Conservation (phyloP, 108 stramenopile genomes). For the Bacterosira constricta region DNA sequence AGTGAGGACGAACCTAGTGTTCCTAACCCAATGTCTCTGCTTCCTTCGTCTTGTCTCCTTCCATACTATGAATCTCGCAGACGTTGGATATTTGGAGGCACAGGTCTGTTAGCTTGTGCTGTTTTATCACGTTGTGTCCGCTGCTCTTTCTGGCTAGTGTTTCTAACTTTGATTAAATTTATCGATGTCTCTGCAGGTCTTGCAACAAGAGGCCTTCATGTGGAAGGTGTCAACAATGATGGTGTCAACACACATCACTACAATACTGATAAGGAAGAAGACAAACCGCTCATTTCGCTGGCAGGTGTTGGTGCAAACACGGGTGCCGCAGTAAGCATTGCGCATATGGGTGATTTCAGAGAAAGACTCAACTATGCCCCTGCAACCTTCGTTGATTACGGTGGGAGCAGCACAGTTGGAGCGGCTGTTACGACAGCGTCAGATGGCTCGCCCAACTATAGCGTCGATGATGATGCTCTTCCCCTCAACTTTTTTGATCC, state of each 20-base stretch:
- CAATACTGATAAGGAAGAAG: slow-evolving; percentile 28
- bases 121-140: neutral
- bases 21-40: slow-evolving; percentile 28
- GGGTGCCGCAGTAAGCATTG: slow-evolving; percentile 58
- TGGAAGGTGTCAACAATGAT: slow-evolving; percentile 80
- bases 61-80: slow-evolving; percentile 84
- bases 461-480: slow-evolving; percentile 81
- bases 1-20: slow-evolving; percentile 41
- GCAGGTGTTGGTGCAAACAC: slow-evolving; percentile 73
- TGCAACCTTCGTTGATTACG: slow-evolving; percentile 76
- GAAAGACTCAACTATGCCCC: slow-evolving; percentile 70
- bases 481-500: slow-evolving; percentile 74
- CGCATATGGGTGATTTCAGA: slow-evolving; percentile 79
- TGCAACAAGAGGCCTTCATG: slow-evolving; percentile 64
- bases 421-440: slow-evolving; percentile 75
- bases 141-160: neutral
- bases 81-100: slow-evolving; percentile 84
- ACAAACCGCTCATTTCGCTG: slow-evolving; percentile 64
- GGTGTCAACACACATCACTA: slow-evolving; percentile 73
- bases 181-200: slow-evolving; percentile 39
- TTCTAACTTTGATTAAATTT: neutral
- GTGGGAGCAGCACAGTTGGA: slow-evolving; percentile 68
- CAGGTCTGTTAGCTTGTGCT: slow-evolving; percentile 28
- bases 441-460: slow-evolving; percentile 74
- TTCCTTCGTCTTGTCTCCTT: slow-evolving; percentile 66